Percentiles rank a stretch among this genome's conserved stretches.
phyloP scores from a whole-genome alignment of 1,284 basidiomycete genomes.

The Phellopilus nigrolimitatus region DNA sequence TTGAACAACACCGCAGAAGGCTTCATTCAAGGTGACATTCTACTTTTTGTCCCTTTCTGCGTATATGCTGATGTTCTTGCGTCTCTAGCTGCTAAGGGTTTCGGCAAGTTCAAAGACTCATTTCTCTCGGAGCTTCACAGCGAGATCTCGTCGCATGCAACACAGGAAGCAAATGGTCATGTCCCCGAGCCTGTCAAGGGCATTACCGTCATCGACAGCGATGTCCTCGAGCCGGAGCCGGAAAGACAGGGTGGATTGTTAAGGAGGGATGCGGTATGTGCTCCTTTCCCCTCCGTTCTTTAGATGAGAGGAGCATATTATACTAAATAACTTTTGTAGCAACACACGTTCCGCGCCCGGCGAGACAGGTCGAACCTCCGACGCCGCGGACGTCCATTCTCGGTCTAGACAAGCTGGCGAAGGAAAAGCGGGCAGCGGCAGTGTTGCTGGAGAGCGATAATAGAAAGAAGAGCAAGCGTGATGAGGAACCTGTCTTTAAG shows the following conservation, averaged over 20 bases:
- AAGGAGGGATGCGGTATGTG: conserved; percentile 57
- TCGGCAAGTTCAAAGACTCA: conserved; percentile 79
- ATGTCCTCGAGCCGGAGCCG: conserved; percentile 77
- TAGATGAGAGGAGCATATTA: too few relatives aligned
- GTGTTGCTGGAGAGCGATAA: conserved; percentile 45
- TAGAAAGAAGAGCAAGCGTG: conserved; percentile 36
- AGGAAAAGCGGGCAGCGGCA: conserved; percentile 73
- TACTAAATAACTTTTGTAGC: conserved; percentile 35
- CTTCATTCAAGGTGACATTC: conserved; percentile 52
- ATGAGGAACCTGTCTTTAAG: conserved; percentile 73
- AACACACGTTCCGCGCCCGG: conserved; percentile 76
- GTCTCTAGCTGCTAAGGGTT: conserved; percentile 70
- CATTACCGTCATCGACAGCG: conserved; percentile 75
- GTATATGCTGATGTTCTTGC: too few relatives aligned
- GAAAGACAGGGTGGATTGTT: conserved; percentile 73
- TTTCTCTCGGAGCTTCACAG: conserved; percentile 55
- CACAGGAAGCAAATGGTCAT: conserved; percentile 56
- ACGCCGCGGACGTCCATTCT: conserved; percentile 73
- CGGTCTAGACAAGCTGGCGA: conserved; percentile 83
- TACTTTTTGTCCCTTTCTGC: not conserved
- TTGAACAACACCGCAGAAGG: conserved; percentile 59
- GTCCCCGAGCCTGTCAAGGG: conserved; percentile 58
- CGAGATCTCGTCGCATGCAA: conserved; percentile 56
- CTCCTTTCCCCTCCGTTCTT: too few relatives aligned
- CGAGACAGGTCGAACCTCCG: conserved; percentile 64